phyloP scores from a whole-genome alignment of 306 rosid genomes.

The Cucurbita moschata region DNA sequence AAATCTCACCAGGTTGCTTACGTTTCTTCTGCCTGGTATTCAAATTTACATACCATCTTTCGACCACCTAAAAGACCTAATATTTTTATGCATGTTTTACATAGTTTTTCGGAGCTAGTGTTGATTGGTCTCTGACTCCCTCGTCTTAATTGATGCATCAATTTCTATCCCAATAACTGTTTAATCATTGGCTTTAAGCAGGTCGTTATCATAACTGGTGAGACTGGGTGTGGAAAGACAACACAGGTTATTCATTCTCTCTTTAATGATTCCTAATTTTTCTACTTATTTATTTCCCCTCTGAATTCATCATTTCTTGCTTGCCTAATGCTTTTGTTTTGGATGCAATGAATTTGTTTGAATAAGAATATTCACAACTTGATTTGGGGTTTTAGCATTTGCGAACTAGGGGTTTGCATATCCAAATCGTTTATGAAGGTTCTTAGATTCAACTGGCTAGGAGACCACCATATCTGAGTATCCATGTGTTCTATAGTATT shows the following conservation, averaged over 20 bases:
- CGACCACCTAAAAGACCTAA: background rate
- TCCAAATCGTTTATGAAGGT: no score
- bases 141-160: background rate
- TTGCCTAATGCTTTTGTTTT: background rate
- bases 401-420: no score
- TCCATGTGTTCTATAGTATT: background rate
- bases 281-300: background rate
- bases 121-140: background rate
- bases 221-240: slow-evolving; percentile 99
- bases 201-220: slow-evolving; percentile 86
- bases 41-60: background rate
- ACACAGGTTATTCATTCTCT: slow-evolving; percentile 76
- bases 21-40: background rate
- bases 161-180: slow-evolving; percentile 7
- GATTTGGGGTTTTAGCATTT: no score
- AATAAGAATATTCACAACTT: background rate
- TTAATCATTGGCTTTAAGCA: slow-evolving; percentile 30
- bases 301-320: background rate
- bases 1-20: slow-evolving; percentile 76
- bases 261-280: slow-evolving; percentile 20
- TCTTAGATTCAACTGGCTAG: no score
- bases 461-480: background rate
- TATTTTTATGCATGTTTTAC: background rate
- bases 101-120: background rate
- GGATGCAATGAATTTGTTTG: background rate